Base-by-base conservation (phyloP, 2,329 filamentous ascomycete genomes). In the Graphium sp. region DNA sequence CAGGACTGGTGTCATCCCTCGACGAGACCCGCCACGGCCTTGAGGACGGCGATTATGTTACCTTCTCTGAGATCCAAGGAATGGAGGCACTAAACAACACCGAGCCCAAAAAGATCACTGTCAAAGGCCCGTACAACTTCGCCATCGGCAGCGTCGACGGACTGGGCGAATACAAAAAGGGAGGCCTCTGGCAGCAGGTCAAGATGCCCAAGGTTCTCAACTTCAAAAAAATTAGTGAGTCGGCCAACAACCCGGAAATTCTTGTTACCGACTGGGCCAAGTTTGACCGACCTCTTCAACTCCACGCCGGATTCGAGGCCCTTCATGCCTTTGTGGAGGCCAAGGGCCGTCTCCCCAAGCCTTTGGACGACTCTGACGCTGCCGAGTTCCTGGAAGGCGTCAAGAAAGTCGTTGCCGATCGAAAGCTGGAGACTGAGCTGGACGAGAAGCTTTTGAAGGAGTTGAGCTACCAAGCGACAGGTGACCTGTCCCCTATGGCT, bases 71-170 rank as follows among this genome's bases (percentile, higher is more conserved):
- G 49, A 50, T 98, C 14, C 74, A 89, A 57, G 89, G 89, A 14
- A 82, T 98, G 80, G 85, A 93, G 35, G 73, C 55, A 5, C 54
- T 98, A 36, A 98, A 98, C 49, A 69, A 69, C 41, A 67, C 71
- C 24, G 80, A 82, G 36, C 87, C 89, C 28, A 74, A 81, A 40
- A 93, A 94, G 58, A 71, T 98, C 35, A 82, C 78, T 4, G 84
- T 94, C 28, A 94, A 92, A 58, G 89, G 81, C 1, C 89, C 89
- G 4, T 98, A 95, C 51, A 93, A 85, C 7, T 98, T 98, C 55
- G 89, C 83, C 10, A 94, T 98, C 41, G 89, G 87, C 23, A 83
- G 94, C 48, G 83, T 95, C 7, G 82, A 80, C 15, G 76, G 72
- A 5, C 64, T 94, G 20, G 89, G 89, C 20, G 66, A 80, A 43